A percentile compares a stretch with the other conserved stretches of the same genome.
These are phyloP conservation scores for Dovyalis caffra DNA, from an alignment of 345 rosid genomes.

Conservation along the genomic window DNA sequence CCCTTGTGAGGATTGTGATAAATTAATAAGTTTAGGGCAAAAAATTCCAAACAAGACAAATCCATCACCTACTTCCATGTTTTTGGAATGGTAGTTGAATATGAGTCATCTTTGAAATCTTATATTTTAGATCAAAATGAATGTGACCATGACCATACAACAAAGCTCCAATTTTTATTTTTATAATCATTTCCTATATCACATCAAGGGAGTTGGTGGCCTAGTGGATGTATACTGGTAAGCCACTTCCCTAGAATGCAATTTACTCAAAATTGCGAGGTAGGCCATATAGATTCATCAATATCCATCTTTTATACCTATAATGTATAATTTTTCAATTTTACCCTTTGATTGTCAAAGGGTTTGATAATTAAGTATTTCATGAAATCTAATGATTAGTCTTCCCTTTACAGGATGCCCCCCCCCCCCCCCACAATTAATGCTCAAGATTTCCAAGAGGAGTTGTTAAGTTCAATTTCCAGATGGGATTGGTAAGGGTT, in stretches of 20 bases:
- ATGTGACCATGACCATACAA: not conserved
- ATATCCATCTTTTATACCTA: not conserved
- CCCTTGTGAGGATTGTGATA: not conserved
- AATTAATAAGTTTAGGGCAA: not conserved
- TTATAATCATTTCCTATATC: not conserved
- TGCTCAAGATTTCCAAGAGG: no score
- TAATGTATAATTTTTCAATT: not conserved
- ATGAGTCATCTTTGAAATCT: not conserved
- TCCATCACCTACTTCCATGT: not conserved
- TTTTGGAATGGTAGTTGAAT: not conserved
- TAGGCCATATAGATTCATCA: not conserved
- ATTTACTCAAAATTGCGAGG: not conserved
- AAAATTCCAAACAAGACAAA: not conserved
- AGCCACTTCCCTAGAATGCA: not conserved
- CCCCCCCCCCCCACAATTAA: no score
- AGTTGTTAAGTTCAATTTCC: no score
- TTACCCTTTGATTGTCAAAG: not conserved
- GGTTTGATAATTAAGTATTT: no score
- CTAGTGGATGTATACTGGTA: not conserved
- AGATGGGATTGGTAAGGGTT: no score
- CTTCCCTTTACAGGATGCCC: no score
- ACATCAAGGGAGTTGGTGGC: slow-evolving; percentile 1
- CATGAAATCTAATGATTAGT: no score
- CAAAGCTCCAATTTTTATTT: not conserved
- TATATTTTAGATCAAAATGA: not conserved